A percentile compares a stretch with the other conserved stretches of the same genome.
Evolutionary conservation across 345 rosid genomes (phyloP).

Genomic region (Citrus reticulata): DNA sequence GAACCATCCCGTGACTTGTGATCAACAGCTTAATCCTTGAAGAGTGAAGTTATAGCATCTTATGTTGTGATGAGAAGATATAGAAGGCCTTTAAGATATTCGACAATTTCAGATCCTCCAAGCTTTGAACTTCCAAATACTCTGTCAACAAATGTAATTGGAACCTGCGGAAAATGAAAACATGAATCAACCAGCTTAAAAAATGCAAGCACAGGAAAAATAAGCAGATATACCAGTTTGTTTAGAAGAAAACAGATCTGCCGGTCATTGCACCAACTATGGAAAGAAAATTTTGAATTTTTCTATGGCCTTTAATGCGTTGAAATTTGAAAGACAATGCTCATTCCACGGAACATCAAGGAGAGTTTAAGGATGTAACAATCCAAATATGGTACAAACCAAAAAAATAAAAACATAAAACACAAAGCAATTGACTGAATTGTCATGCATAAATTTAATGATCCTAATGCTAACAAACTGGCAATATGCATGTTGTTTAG

Average conservation of each 20-base stretch:
- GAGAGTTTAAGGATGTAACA: background rate
- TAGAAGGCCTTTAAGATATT: slow-evolving; percentile 83
- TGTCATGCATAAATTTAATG: background rate
- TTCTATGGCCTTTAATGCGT: no score
- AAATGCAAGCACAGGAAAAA: background rate
- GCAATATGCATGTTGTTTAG: background rate
- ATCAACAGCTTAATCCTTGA: background rate
- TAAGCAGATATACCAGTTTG: background rate
- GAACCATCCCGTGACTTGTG: background rate
- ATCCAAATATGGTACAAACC: background rate
- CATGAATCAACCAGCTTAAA: background rate
- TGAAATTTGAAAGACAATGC: background rate
- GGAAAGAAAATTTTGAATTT: no score
- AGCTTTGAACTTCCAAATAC: slow-evolving; percentile 96
- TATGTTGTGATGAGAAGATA: slow-evolving; percentile 83
- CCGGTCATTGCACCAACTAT: background rate
- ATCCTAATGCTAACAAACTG: background rate
- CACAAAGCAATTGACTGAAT: background rate
- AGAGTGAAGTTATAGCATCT: background rate
- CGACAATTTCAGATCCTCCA: slow-evolving; percentile 96
- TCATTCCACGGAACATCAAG: background rate
- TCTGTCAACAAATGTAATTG: slow-evolving; percentile 89
- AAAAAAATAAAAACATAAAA: background rate
- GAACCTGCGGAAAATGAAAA: slow-evolving; percentile 59
- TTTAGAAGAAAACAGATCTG: background rate